Conservation (phyloP, 108 stramenopile genomes). For the Fragilariopsis cylindrus region DNA sequence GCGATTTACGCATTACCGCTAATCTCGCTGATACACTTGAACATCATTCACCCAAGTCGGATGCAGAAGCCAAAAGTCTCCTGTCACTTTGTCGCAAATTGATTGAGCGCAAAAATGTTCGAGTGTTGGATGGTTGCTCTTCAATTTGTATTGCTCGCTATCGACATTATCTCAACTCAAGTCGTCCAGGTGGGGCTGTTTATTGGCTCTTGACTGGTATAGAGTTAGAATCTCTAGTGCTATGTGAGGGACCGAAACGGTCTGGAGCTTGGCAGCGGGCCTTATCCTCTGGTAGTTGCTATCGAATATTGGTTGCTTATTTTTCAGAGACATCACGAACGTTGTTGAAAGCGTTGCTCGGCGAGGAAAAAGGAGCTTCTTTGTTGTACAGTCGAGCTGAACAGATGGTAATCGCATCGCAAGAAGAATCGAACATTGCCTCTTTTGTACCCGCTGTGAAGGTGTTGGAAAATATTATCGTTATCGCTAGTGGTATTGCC, state of each 20-base stretch:
- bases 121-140: constrained; percentile 71
- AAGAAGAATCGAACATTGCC: constrained; percentile 23
- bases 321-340: constrained; percentile 27
- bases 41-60: constrained; percentile 58
- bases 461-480: constrained; percentile 46
- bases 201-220: constrained; percentile 71
- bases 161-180: constrained; percentile 38
- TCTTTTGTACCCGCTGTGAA: constrained; percentile 30
- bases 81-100: constrained; percentile 47
- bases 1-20: constrained; percentile 55
- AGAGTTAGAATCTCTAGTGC: constrained; percentile 49
- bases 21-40: constrained; percentile 55
- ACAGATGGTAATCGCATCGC: constrained; percentile 25
- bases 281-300: constrained; percentile 23
- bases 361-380: constrained; percentile 28
- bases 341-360: constrained; percentile 34
- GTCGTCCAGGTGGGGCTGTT: constrained; percentile 39
- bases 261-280: constrained; percentile 28
- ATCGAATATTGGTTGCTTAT: constrained; percentile 21
- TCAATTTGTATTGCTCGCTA: constrained; percentile 58
- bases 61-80: constrained; percentile 65
- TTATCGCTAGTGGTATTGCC: constrained; percentile 47
- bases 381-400: constrained; percentile 16
- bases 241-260: constrained; percentile 35
- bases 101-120: constrained; percentile 51